These are phyloP conservation scores for Carex scoparia DNA, from an alignment of 176 grass and related monocot species.

Conservation along the genomic window DNA sequence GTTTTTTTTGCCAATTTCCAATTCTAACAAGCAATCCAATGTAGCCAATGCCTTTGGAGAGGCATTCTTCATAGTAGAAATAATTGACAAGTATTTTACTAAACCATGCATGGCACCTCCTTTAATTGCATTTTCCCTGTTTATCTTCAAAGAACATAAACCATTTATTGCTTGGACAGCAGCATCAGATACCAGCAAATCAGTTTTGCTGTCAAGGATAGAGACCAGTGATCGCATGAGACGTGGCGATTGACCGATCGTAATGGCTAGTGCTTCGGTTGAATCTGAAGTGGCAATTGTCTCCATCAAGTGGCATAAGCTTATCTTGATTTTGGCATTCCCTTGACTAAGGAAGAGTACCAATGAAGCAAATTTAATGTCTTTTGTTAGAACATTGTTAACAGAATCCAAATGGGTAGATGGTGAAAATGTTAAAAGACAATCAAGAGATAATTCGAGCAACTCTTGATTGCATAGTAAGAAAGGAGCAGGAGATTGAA, in stretches of 20 bases:
- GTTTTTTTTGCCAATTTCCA: conserved; percentile 40
- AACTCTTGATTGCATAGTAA: background rate
- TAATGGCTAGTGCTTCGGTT: conserved; percentile 39
- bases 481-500: conserved; percentile 19
- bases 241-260: conserved; percentile 37
- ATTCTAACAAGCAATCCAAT: conserved; percentile 43
- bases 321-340: conserved; percentile 30
- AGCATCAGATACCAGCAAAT: conserved; percentile 32
- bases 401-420: conserved; percentile 44
- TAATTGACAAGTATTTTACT: conserved; percentile 41
- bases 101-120: conserved; percentile 52
- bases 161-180: conserved; percentile 46
- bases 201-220: conserved; percentile 25
- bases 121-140: conserved; percentile 42
- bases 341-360: conserved; percentile 42
- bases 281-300: conserved; percentile 40
- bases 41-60: conserved; percentile 40
- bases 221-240: conserved; percentile 50
- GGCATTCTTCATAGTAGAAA: conserved; percentile 4
- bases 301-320: conserved; percentile 62
- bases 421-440: conserved; percentile 48
- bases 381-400: conserved; percentile 51
- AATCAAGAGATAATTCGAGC: conserved; percentile 57
- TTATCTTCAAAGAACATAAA: conserved; percentile 39
- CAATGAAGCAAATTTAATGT: conserved; percentile 40